These are phyloP conservation scores for Citrus inodora DNA, from an alignment of 345 rosid species.

Conservation along the genomic window DNA sequence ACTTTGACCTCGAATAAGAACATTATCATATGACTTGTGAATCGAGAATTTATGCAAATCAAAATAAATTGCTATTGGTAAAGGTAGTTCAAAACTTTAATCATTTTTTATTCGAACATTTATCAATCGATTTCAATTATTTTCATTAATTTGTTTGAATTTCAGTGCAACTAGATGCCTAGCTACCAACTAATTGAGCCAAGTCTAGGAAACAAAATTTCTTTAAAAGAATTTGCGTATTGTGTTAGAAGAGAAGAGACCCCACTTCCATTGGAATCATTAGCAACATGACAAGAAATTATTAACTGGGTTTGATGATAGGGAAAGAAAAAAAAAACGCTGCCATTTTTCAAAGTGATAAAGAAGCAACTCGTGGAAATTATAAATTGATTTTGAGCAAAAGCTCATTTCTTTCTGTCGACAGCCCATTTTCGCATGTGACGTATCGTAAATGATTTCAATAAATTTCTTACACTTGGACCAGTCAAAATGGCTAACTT, in stretches of 20 bases:
- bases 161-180: not conserved
- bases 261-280: slow-evolving; percentile 6
- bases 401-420: not conserved
- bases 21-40: too few species aligned
- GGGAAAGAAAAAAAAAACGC: not conserved
- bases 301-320: not conserved
- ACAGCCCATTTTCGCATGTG: slow-evolving; percentile 1
- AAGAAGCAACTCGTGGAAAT: not conserved
- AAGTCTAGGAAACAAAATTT: slow-evolving; percentile 22
- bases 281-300: not conserved
- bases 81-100: slow-evolving; percentile 4
- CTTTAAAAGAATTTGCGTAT: not conserved
- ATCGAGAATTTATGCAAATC: not conserved
- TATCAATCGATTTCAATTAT: not conserved
- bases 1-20: too few species aligned
- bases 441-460: not conserved
- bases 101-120: not conserved
- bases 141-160: not conserved
- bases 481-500: not conserved
- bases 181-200: slow-evolving; percentile 9
- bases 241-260: slow-evolving; percentile 1
- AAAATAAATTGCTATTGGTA: not conserved
- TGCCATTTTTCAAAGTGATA: slow-evolving; percentile 5
- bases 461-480: not conserved
- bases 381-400: not conserved